These are phyloP conservation scores for Lentinula boryana DNA, from an alignment of 768 basidiomycete genomes.

Conservation along the genomic window DNA sequence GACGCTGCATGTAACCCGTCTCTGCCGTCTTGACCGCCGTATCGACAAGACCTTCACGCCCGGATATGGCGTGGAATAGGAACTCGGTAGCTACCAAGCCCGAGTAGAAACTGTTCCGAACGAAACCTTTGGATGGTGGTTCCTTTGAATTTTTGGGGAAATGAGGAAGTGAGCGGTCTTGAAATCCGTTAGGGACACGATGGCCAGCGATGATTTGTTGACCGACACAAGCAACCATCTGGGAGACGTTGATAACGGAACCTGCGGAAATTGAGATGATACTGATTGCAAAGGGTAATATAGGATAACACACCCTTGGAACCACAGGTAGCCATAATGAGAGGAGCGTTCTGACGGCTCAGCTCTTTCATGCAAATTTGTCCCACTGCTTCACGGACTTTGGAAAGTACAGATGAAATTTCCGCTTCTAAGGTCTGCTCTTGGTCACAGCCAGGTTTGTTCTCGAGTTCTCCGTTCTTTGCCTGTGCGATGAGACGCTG, in stretches of 20 bases:
- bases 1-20: conserved; percentile 99
- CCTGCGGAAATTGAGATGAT: conserved; percentile 32
- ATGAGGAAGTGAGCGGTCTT: conserved; percentile 97
- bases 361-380: conserved; percentile 98
- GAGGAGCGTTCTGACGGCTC: conserved; percentile 93
- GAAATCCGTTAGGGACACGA: conserved; percentile 98
- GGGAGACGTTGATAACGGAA: conserved; percentile 98
- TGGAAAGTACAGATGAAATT: conserved; percentile 89
- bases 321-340: conserved; percentile 99
- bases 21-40: conserved; percentile 99
- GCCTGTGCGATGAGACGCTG: conserved; percentile 83
- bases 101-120: conserved; percentile 93
- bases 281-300: background rate
- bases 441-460: conserved; percentile 96
- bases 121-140: conserved; percentile 97
- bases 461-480: conserved; percentile 87
- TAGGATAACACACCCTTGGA: conserved; percentile 73
- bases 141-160: conserved; percentile 96
- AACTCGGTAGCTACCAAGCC: conserved; percentile 94
- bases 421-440: conserved; percentile 96
- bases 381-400: conserved; percentile 93
- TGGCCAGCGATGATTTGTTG: conserved; percentile 98
- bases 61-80: conserved; percentile 97
- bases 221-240: conserved; percentile 99
- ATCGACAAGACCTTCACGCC: conserved; percentile 97